A percentile compares a stretch with the other conserved stretches of the same genome.
Conservation (phyloP, 768 basidiomycete genomes). For the Tulasnella calospora region DNA sequence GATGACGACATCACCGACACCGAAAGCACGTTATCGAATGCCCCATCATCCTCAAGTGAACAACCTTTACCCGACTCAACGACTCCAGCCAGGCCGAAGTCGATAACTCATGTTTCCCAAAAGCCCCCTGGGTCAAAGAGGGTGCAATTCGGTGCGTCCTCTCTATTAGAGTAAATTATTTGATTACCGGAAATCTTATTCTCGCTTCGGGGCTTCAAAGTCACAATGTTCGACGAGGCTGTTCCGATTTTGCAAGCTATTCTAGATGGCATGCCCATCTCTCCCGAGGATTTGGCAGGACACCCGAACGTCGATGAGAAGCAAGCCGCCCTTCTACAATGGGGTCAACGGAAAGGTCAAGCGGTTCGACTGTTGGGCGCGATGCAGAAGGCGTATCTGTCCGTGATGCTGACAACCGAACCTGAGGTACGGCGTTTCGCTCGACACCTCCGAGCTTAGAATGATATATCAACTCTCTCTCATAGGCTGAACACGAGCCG, state of each 20-base stretch:
- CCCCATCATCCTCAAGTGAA: neutral
- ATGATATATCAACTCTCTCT: neutral
- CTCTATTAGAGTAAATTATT: no score
- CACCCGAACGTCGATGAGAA: neutral
- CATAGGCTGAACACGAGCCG: neutral
- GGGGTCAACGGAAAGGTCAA: neutral
- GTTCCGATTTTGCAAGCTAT: neutral
- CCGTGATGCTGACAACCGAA: neutral
- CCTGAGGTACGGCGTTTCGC: neutral
- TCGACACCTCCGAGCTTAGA: no score
- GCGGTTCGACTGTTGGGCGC: neutral
- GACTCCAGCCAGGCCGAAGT: neutral
- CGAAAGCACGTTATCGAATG: neutral
- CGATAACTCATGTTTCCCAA: neutral
- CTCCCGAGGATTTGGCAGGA: neutral
- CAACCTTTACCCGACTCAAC: neutral
- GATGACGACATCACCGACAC: neutral
- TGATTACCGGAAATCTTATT: neutral
- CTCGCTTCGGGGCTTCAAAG: neutral
- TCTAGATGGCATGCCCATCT: neutral
- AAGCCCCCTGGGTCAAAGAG: neutral
- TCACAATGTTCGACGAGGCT: neutral
- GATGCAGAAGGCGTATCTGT: conserved; percentile 3
- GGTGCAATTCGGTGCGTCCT: neutral
- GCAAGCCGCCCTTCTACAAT: neutral